Base-by-base conservation (phyloP, 192 early-diverging fungal genomes). In the Gamsiella multidivaricata region DNA sequence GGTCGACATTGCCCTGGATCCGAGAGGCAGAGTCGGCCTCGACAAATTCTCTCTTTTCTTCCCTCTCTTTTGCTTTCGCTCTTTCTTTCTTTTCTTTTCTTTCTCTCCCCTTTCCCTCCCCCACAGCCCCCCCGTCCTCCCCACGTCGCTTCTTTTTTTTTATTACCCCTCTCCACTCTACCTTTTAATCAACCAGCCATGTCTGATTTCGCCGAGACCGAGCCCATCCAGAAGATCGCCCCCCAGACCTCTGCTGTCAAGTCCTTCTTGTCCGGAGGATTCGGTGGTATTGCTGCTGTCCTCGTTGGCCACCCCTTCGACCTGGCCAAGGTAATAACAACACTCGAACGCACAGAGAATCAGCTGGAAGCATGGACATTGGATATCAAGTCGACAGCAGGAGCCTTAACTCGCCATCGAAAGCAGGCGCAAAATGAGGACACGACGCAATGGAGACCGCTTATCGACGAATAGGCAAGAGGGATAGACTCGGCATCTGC, bases 241-340 rank as follows among this genome's bases (percentile, higher is more conserved):
- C 74, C 74, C 55, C 52, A 78, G 32, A 80, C 84, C 46, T 85
- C 84, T 11, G 80, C 82, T 50, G 67, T 91, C 81, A 94, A 97
- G 87, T 96, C 96, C 41, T 94, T 97, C 80, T 80, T 99, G 62
- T 91, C 93, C 23, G 96, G 96, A 57, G 97, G 95, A 28, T 94
- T 92, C 80, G 96, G 94, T 74, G 96, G 62, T 65, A 58, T 67
- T 22, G 32, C 55, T 61, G 12, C 59, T 34, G 74, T 79, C 49
- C 61, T 79, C 23, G 71, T 69, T 36, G 81, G 93, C 18, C 91
- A 96, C 85, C 91, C 93, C 70, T 88, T 98, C 57, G 95, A 96
- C 80, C 86, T 96, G 60, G 88, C 94, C 62, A 97, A 98, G 86
- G 81, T 80, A 82, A 72, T 39, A 49, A 54, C 22, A 17, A n/a